These are phyloP conservation scores for Apiospora pterosperma DNA, from an alignment of 2,329 filamentous ascomycete genomes.

Conservation along the genomic window DNA sequence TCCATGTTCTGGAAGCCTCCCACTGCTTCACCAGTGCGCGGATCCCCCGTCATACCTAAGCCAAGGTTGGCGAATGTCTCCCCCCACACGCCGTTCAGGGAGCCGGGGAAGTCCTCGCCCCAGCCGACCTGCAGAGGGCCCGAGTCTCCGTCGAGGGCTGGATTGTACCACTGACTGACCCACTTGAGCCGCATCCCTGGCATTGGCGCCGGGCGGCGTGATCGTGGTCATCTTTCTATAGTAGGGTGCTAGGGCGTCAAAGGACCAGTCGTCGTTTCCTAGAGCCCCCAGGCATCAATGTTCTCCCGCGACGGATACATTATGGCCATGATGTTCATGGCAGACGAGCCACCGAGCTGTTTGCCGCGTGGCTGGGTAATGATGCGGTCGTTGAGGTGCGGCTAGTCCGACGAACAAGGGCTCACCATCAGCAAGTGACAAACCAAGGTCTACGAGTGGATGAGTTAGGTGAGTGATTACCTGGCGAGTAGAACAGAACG, in stretches of 20 bases:
- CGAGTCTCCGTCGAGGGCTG: constrained; percentile 28
- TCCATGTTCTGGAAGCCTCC: constrained; percentile 31
- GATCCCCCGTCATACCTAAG: constrained; percentile 29
- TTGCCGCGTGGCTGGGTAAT: constrained; percentile 6
- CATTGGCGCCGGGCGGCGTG: not conserved
- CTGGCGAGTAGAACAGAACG: constrained; percentile 7
- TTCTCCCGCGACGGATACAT: constrained; percentile 1
- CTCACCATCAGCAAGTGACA: not conserved
- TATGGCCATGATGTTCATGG: constrained; percentile 7
- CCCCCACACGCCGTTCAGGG: constrained; percentile 33
- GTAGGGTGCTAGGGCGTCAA: constrained; percentile 4
- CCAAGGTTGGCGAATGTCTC: constrained; percentile 31
- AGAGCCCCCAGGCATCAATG: constrained; percentile 8
- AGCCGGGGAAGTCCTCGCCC: constrained; percentile 26
- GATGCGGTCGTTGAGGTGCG: not conserved
- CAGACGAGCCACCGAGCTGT: constrained; percentile 9
- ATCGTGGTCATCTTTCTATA: constrained; percentile 5
- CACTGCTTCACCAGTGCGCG: constrained; percentile 24
- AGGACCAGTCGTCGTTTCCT: constrained; percentile 10
- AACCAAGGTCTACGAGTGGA: not conserved
- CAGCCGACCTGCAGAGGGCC: constrained; percentile 36
- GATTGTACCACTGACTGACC: constrained; percentile 9
- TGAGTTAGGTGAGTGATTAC: not conserved
- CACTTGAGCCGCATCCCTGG: not conserved
- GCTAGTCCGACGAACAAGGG: not conserved